These are phyloP conservation scores for Apiospora malaysiana DNA, from an alignment of 2,329 filamentous ascomycete genomes.

Conservation along the genomic window DNA sequence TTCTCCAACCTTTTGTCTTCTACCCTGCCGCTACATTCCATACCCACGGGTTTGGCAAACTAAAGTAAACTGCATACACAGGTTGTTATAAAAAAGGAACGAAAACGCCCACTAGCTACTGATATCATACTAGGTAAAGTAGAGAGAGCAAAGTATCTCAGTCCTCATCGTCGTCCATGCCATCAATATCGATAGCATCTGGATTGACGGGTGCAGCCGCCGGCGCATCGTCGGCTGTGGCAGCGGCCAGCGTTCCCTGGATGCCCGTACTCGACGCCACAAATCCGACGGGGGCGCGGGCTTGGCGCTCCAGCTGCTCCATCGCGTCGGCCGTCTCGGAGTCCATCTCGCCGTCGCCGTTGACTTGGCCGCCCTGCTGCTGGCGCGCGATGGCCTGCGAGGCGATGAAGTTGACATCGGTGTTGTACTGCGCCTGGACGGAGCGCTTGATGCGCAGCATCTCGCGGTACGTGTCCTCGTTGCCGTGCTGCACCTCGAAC, in stretches of 20 bases:
- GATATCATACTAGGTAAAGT: conserved; percentile 25
- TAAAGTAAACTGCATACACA: conserved; percentile 20
- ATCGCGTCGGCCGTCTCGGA: conserved; percentile 76
- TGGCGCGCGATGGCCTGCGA: conserved; percentile 89
- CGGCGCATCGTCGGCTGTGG: conserved; percentile 44
- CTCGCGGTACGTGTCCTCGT: conserved; percentile 99
- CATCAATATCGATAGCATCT: conserved; percentile 84
- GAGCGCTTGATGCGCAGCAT: conserved; percentile 98
- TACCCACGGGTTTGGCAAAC: background rate
- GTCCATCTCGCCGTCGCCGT: conserved; percentile 51
- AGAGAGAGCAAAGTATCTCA: conserved; percentile 21
- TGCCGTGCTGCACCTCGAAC: conserved; percentile 97
- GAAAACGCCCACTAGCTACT: conserved; percentile 17
- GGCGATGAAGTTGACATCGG: conserved; percentile 97
- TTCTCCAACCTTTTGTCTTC: background rate
- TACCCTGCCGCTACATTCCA: conserved; percentile 5
- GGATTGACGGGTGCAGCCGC: conserved; percentile 68
- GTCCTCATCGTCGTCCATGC: conserved; percentile 63
- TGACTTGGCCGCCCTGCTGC: conserved; percentile 58
- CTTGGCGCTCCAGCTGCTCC: conserved; percentile 85
- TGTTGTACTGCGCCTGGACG: conserved; percentile 98
- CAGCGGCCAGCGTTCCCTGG: conserved; percentile 60
- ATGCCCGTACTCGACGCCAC: conserved; percentile 83
- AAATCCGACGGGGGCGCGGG: conserved; percentile 87
- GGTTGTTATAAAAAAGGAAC: conserved; percentile 3